phyloP scores from a whole-genome alignment of 1,139 yeast species.

The Pichia sp. region DNA sequence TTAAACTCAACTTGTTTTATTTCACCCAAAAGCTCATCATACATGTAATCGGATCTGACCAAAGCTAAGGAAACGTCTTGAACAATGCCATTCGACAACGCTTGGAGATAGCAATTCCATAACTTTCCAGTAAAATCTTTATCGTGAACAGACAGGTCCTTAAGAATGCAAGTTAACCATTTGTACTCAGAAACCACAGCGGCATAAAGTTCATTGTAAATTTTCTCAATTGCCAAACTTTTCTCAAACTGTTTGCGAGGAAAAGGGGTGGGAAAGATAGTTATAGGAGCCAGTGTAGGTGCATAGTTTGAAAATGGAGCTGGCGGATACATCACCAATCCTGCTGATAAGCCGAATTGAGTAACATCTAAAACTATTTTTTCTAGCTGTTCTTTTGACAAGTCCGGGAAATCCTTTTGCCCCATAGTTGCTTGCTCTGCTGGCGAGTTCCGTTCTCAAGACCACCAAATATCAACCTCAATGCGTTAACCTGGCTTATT shows the following conservation, averaged over 20 bases:
- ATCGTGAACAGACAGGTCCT: slow-evolving; percentile 57
- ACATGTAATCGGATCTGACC: slow-evolving; percentile 87
- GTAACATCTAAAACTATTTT: slow-evolving; percentile 43
- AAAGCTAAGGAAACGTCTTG: slow-evolving; percentile 79
- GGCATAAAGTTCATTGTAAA: slow-evolving; percentile 71
- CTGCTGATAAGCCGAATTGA: slow-evolving; percentile 79
- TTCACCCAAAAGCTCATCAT: slow-evolving; percentile 44
- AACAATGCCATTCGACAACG: slow-evolving; percentile 45
- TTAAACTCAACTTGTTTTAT: slow-evolving; percentile 95
- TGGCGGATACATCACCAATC: slow-evolving; percentile 74
- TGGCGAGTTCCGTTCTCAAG: not conserved
- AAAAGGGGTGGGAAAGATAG: slow-evolving; percentile 86
- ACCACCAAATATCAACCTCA: too few species aligned
- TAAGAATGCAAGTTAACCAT: slow-evolving; percentile 61
- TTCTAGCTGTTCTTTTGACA: slow-evolving; percentile 11
- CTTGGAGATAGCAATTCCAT: slow-evolving; percentile 53
- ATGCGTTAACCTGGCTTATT: too few species aligned
- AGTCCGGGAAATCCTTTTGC: slow-evolving; percentile 19
- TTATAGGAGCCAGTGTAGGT: slow-evolving; percentile 77
- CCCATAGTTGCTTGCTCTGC: not conserved
- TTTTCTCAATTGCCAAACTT: slow-evolving; percentile 64
- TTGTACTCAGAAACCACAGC: slow-evolving; percentile 49
- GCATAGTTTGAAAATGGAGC: slow-evolving; percentile 39
- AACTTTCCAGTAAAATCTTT: slow-evolving; percentile 77
- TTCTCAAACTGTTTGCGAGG: slow-evolving; percentile 61